These are phyloP conservation scores for Stropharia rugosoannulata DNA, from an alignment of 768 basidiomycete genomes.

Conservation along the genomic window DNA sequence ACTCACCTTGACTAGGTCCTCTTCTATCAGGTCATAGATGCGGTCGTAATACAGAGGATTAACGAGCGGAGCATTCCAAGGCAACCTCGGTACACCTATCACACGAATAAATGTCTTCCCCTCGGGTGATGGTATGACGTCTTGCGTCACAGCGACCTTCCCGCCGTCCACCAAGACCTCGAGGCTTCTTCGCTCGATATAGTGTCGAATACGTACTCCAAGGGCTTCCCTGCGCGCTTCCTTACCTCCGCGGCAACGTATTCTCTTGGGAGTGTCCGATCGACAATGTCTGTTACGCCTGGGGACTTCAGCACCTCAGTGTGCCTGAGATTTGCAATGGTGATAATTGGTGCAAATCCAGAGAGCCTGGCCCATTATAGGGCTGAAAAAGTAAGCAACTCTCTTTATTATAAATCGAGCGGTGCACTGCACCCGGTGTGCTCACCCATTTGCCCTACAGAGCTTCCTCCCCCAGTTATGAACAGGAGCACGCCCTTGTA, in stretches of 20 bases:
- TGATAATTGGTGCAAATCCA: constrained; percentile 41
- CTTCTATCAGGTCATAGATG: constrained; percentile 12
- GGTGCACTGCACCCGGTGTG: not conserved
- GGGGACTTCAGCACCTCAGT: constrained; percentile 29
- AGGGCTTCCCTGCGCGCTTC: constrained; percentile 20
- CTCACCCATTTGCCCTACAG: constrained; percentile 47
- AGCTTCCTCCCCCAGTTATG: constrained; percentile 46
- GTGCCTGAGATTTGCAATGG: constrained; percentile 32
- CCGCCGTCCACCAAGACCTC: constrained; percentile 32
- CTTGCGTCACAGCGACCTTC: constrained; percentile 27
- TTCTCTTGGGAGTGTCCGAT: constrained; percentile 19
- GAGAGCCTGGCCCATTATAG: constrained; percentile 37
- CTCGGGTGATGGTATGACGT: constrained; percentile 21
- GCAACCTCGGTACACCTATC: constrained; percentile 1
- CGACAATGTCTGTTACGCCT: constrained; percentile 40
- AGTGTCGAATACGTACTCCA: constrained; percentile 24
- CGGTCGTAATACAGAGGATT: constrained; percentile 13
- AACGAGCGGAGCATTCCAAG: constrained; percentile 15
- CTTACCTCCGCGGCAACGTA: constrained; percentile 16
- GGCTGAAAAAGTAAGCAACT: constrained; percentile 5
- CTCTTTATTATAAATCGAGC: constrained; percentile 17
- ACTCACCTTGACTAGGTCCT: constrained; percentile 22
- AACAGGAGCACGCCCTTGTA: constrained; percentile 44
- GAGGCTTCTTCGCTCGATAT: constrained; percentile 14
- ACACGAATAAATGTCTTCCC: constrained; percentile 9